A percentile compares a stretch with the other conserved stretches of the same genome.
phyloP scores from a whole-genome alignment of 108 stramenopile species.

The Cylindrotheca fusiformis region DNA sequence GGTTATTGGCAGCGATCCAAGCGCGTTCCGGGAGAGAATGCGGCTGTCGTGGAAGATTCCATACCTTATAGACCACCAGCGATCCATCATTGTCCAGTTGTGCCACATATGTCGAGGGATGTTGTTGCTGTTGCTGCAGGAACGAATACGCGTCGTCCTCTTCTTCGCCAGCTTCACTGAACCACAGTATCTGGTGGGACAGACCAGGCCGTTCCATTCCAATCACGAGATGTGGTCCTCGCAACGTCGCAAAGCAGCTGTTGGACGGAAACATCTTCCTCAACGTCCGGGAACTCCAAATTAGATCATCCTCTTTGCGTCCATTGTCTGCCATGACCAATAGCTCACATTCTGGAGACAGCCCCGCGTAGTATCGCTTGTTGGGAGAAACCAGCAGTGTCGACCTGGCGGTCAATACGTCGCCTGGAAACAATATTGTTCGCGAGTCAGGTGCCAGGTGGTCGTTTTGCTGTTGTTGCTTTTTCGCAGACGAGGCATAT shows the following conservation, averaged over 20 bases:
- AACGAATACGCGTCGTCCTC: conserved; percentile 1
- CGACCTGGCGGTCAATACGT: conserved; percentile 32
- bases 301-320: conserved; percentile 11
- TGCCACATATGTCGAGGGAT: conserved; percentile 50
- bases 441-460: too few species aligned
- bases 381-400: conserved; percentile 55
- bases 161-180: conserved; percentile 25
- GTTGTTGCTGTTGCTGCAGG: conserved; percentile 5
- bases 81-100: conserved; percentile 77
- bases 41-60: conserved; percentile 10
- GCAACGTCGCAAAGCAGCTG: conserved; percentile 50
- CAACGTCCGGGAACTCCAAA: conserved; percentile 44
- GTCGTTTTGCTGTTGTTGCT: conserved; percentile 10
- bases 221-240: conserved; percentile 42
- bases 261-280: background rate
- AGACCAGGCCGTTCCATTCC: conserved; percentile 29
- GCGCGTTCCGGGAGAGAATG: background rate
- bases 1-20: background rate
- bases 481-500: background rate
- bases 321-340: conserved; percentile 33
- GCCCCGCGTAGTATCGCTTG: conserved; percentile 51
- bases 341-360: conserved; percentile 63
- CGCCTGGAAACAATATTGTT: conserved; percentile 28
- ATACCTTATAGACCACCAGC: conserved; percentile 58
- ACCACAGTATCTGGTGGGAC: conserved; percentile 51